phyloP scores from a whole-genome alignment of 2,329 filamentous ascomycete species.

The Mycosphaerella arachidis region DNA sequence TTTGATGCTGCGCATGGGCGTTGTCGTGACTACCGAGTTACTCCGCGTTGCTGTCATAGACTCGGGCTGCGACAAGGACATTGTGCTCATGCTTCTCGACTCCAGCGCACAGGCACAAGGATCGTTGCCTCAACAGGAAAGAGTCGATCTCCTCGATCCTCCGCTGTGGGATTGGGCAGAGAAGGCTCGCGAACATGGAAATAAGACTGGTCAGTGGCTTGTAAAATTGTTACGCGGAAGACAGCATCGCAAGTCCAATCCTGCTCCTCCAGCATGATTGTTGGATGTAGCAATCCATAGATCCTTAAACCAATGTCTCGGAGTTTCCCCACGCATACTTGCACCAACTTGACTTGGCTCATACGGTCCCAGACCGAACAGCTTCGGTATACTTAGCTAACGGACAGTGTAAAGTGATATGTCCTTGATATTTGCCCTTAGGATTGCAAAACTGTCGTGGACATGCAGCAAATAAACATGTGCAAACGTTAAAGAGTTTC shows the following conservation, averaged over 20 bases:
- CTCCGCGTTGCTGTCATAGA: constrained; percentile 31
- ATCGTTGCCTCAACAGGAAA: neutral
- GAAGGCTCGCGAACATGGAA: constrained; percentile 20
- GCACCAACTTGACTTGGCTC: too few relatives aligned
- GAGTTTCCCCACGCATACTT: too few relatives aligned
- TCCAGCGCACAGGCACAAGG: neutral
- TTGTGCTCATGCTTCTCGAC: constrained; percentile 24
- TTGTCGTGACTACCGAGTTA: constrained; percentile 24
- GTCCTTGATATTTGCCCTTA: too few relatives aligned
- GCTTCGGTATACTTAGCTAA: too few relatives aligned
- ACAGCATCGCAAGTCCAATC: constrained; percentile 7
- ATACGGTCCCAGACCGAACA: too few relatives aligned
- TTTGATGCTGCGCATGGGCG: constrained; percentile 23
- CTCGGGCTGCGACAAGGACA: constrained; percentile 27
- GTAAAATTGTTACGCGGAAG: constrained; percentile 21
- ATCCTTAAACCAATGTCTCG: too few relatives aligned
- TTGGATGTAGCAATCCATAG: too few relatives aligned
- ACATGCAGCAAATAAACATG: too few relatives aligned
- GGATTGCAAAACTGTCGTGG: too few relatives aligned
- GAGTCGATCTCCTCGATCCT: constrained; percentile 31
- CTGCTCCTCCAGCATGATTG: neutral
- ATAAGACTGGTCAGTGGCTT: constrained; percentile 30
- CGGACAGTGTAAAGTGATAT: too few relatives aligned
- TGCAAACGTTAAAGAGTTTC: too few relatives aligned
- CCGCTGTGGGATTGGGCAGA: constrained; percentile 35